phyloP scores from a whole-genome alignment of 805 yeast genomes.

The Candida gorgasii region DNA sequence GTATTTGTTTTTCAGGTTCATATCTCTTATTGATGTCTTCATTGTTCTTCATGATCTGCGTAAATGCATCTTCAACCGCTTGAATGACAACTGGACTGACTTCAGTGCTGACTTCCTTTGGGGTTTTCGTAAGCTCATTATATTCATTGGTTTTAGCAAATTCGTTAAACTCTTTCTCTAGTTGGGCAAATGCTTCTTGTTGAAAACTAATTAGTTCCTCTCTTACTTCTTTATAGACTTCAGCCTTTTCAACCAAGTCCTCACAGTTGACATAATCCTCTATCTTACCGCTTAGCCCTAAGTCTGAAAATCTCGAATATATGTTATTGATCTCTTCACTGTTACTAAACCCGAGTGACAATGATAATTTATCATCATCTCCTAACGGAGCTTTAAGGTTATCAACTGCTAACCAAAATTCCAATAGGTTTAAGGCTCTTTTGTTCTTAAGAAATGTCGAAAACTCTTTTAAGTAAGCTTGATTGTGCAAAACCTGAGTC shows the following conservation, averaged over 20 bases:
- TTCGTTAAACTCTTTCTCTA: constrained; percentile 40
- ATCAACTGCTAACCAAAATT: constrained; percentile 69
- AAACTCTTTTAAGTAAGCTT: constrained; percentile 39
- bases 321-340: constrained; percentile 55
- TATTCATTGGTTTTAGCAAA: constrained; percentile 11
- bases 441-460: constrained; percentile 20
- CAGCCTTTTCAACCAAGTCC: constrained; percentile 13
- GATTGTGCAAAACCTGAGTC: constrained; percentile 47
- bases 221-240: constrained; percentile 54
- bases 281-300: constrained; percentile 27
- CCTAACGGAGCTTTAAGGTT: constrained; percentile 72
- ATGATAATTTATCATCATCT: constrained; percentile 30
- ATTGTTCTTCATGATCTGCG: constrained; percentile 48
- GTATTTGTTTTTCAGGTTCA: constrained; percentile 7
- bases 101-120: background rate
- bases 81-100: constrained; percentile 40
- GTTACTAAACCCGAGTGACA: constrained; percentile 46
- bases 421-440: constrained; percentile 36
- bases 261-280: constrained; percentile 20
- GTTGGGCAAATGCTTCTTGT: constrained; percentile 45
- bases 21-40: constrained; percentile 8
- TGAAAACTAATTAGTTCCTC: constrained; percentile 62
- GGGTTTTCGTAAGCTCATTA: constrained; percentile 5
- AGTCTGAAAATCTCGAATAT: constrained; percentile 8
- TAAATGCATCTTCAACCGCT: constrained; percentile 70